These are phyloP conservation scores for Melastoma candidum DNA, from an alignment of 441 rosid species.

Conservation along the genomic window DNA sequence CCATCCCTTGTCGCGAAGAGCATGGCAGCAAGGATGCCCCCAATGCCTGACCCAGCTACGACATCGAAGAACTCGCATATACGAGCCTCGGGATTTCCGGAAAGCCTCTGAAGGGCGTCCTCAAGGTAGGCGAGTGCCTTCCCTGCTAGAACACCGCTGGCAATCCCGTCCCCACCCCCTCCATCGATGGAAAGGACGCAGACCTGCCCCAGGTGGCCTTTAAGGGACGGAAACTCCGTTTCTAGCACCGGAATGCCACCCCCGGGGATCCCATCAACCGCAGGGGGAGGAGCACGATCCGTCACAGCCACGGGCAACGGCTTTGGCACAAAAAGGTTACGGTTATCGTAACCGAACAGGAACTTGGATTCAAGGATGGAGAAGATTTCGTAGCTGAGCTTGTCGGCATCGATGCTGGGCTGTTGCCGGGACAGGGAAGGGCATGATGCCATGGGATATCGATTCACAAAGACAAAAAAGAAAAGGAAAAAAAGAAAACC, in stretches of 20 bases:
- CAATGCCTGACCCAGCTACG: constrained; percentile 13
- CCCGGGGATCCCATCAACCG: too few species aligned
- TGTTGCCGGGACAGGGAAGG: constrained; percentile 4
- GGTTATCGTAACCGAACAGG: constrained; percentile 47
- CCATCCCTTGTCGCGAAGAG: constrained; percentile 12
- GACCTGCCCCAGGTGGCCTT: background rate
- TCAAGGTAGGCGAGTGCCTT: constrained; percentile 15
- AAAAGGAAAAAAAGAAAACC: too few species aligned
- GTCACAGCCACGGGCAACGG: too few species aligned
- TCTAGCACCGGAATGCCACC: too few species aligned
- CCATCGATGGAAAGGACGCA: constrained; percentile 13
- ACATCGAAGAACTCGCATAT: constrained; percentile 18
- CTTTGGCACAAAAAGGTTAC: too few species aligned
- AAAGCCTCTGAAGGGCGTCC: constrained; percentile 9
- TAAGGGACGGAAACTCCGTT: too few species aligned
- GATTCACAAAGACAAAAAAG: too few species aligned
- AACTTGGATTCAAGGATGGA: constrained; percentile 67
- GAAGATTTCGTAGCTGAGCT: constrained; percentile 65
- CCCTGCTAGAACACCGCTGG: constrained; percentile 11
- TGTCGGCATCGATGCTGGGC: constrained; percentile 32
- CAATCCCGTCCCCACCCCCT: background rate
- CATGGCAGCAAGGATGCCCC: constrained; percentile 18
- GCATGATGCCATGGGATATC: too few species aligned
- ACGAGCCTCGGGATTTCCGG: constrained; percentile 15
- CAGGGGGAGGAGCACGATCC: too few species aligned